Evolutionary conservation across 2,329 filamentous ascomycete genomes (phyloP).

Genomic region (Talaromyces sp.): DNA sequence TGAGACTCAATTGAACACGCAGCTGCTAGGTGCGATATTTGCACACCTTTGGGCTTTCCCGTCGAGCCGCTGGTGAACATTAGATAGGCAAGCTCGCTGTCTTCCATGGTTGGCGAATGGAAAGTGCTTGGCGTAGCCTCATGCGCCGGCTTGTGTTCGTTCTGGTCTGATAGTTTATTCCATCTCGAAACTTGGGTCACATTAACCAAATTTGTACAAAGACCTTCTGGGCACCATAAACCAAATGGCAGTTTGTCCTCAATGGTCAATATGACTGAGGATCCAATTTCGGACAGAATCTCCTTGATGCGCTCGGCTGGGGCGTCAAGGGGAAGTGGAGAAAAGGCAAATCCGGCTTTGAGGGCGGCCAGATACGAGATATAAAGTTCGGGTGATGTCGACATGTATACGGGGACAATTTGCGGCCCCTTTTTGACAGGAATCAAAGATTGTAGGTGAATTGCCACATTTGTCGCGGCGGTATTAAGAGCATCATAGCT

Average conservation of each 20-base stretch:
- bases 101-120: neutral
- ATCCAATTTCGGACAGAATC: neutral
- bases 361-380: conserved; percentile 22
- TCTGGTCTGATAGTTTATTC: conserved; percentile 4
- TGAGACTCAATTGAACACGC: conserved; percentile 28
- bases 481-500: conserved; percentile 21
- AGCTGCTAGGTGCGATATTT: conserved; percentile 51
- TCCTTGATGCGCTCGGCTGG: conserved; percentile 23
- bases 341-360: conserved; percentile 13
- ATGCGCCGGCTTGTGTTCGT: neutral
- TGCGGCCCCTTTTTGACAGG: conserved; percentile 6
- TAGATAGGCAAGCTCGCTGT: conserved; percentile 42
- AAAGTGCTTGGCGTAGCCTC: neutral
- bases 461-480: conserved; percentile 20
- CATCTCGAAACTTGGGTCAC: conserved; percentile 18
- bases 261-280: conserved; percentile 10
- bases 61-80: conserved; percentile 57
- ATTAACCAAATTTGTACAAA: conserved; percentile 10
- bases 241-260: conserved; percentile 14
- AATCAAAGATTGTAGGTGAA: conserved; percentile 1
- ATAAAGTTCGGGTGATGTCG: conserved; percentile 33
- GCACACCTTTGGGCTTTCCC: conserved; percentile 52
- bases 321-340: conserved; percentile 32
- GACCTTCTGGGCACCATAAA: conserved; percentile 1
- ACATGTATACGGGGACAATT: conserved; percentile 25